Conservation (phyloP, 2,329 filamentous ascomycete genomes). For the Pseudogymnoascus sp. region DNA sequence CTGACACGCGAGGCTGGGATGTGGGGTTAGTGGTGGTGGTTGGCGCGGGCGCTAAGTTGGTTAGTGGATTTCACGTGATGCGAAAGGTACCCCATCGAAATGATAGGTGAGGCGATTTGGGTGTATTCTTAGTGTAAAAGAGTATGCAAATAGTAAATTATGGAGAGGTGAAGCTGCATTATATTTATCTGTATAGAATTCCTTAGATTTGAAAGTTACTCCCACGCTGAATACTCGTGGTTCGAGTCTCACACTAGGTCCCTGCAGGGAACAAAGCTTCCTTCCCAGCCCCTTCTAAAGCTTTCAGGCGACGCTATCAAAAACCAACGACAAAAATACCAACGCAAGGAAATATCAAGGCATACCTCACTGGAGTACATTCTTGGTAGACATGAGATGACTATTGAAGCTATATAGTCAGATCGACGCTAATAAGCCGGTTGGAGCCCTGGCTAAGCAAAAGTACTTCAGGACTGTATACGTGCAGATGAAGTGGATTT, state of each 20-base stretch:
- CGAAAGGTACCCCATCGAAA: neutral
- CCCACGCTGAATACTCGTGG: neutral
- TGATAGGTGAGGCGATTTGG: neutral
- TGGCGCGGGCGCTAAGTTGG: neutral
- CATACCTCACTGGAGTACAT: too few species aligned
- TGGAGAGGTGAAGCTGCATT: neutral
- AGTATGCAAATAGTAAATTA: neutral
- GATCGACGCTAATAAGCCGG: too few species aligned
- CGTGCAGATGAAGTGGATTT: too few species aligned
- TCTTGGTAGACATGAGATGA: too few species aligned
- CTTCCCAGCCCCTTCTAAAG: neutral
- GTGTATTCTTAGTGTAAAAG: neutral
- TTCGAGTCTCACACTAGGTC: neutral
- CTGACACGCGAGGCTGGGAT: conserved; percentile 6
- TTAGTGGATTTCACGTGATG: neutral
- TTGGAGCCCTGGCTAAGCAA: too few species aligned
- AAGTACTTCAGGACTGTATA: too few species aligned
- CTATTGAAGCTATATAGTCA: too few species aligned
- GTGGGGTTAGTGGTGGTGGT: neutral
- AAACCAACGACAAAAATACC: neutral
- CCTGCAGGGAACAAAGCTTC: neutral
- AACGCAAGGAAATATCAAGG: neutral
- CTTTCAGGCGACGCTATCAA: neutral
- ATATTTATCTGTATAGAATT: neutral
- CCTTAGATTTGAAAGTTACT: neutral